These are phyloP conservation scores for Scytalidium sp. DNA, from an alignment of 2,329 filamentous ascomycete genomes.

Conservation along the genomic window DNA sequence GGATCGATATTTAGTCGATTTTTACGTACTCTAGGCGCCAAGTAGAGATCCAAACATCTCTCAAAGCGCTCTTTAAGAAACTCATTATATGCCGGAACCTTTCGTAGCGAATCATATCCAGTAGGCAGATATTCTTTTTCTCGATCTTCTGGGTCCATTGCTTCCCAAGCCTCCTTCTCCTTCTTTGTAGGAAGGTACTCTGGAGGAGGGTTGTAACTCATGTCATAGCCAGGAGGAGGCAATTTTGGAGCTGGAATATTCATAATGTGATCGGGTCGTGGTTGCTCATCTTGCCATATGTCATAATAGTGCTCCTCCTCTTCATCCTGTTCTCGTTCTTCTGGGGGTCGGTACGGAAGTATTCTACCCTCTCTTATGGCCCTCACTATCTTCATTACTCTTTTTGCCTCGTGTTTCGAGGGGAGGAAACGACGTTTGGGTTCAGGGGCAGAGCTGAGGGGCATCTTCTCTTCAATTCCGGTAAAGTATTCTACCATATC, in stretches of 20 bases:
- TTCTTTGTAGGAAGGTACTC: conserved; percentile 88
- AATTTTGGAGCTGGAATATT: conserved; percentile 93
- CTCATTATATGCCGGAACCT: conserved; percentile 85
- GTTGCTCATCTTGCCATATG: conserved; percentile 90
- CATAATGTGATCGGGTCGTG: conserved; percentile 83
- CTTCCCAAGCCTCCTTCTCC: conserved; percentile 83
- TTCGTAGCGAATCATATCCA: conserved; percentile 78
- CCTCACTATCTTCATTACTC: conserved; percentile 94
- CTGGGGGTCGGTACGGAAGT: conserved; percentile 78
- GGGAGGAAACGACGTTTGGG: conserved; percentile 94
- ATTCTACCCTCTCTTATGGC: conserved; percentile 95
- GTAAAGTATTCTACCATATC: conserved; percentile 94
- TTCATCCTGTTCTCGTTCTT: conserved; percentile 68
- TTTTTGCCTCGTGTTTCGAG: conserved; percentile 94
- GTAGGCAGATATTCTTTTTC: conserved; percentile 85
- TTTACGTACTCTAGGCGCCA: conserved; percentile 86
- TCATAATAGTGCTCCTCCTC: conserved; percentile 73
- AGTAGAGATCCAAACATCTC: conserved; percentile 89
- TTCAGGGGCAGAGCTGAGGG: conserved; percentile 88
- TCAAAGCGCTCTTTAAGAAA: conserved; percentile 97
- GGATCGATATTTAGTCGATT: conserved; percentile 97
- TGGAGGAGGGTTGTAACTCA: conserved; percentile 93
- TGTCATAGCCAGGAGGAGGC: conserved; percentile 87
- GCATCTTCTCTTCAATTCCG: conserved; percentile 87
- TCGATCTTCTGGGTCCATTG: conserved; percentile 82